Evolutionary conservation across 2,329 filamentous ascomycete species (phyloP), one percentile per base, ranked within the genome.

Genomic region (Delphinella strobiligena): DNA sequence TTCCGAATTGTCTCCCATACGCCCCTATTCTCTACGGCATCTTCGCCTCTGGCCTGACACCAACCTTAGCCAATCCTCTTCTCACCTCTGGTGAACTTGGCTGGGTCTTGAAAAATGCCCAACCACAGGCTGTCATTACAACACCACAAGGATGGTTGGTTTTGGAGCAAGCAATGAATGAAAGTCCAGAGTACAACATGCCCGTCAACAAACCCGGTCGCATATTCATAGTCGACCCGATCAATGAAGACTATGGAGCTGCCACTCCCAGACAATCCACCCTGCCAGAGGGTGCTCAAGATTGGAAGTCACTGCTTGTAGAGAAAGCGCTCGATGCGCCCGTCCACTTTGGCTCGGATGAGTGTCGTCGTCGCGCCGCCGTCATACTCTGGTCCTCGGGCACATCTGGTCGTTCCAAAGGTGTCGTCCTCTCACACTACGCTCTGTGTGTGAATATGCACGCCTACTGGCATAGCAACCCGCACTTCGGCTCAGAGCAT

Each of bases 381-480:
- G 39, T 41, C 19, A 41, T 70, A 33, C 60, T 70, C 11, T 70
- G 67, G 51, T 64, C 59, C 10, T 62, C 58, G 4, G 66, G 66
- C 2, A 69, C 66, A 1, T 69, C 66, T 2, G 66, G 66, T 1
- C 42, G 66, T 11, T 64, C 66, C 0, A 69, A 69, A 49, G 52
- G 52, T 17, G 52, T 54, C 16, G 48, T 48, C 34, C 43, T 54
- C 8, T 50, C 46, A 3, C 52, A 54, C 16, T 33, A 41, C 15
- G 39, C 34, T 33, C 39, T 41, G 11, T 29, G 31, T 33, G 24
- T 16, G 17, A 41, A 41, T 9, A 17, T 41, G 4, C 39, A 41
- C 29, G 29, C 39, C 10, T 33, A 36, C 9, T 41, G 39, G 39
- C 39, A 41, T 14, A 36, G 36, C 19, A 41, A 41, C 30, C 39